Base-by-base conservation (phyloP, 805 yeast genomes). In the Candida boleticola region DNA sequence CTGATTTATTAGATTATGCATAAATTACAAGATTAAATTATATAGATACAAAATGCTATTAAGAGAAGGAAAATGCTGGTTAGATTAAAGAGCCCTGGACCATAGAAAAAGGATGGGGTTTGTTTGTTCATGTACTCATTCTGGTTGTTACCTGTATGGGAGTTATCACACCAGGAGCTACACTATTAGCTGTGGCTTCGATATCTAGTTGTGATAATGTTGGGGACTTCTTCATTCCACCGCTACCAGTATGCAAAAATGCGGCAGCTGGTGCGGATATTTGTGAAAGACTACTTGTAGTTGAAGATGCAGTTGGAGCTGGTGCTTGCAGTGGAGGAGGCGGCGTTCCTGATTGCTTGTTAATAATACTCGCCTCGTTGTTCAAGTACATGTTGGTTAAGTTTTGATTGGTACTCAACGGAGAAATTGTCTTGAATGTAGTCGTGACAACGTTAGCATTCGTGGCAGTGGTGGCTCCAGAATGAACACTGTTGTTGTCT, bases 311-410 rank as follows among this genome's bases (percentile, higher is more conserved):
- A 31, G 35, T 17, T 31, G 19, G 35, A 13, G 9, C 13, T 17
- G 21, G 9, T 16, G 35, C 20, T 19, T 17, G 20, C 16, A 31
- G 9, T 93, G 41, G 95, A 89, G 19, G 56, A 82, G 40, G 71
- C 73, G 34, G 90, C 89, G 64, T 93, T 93, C 54, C 43, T 84
- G 11, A 71, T 90, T 59, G 97, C 98, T 0, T 83, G 92, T 57
- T 88, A n/a, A n/a, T n/a, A n/a, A n/a, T n/a, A 89, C 60, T 93
- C 83, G 5, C 18, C 35, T 31, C 35, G 9, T 5, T 14, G 31
- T 13, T 29, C 5, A 17, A 17, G 35, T 5, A 18, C 13, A 19
- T 39, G 45, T 53, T 49, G 44, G 54, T 46, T 13, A 52, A 18
- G 29, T 55, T 53, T 13, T 43, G 48, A 36, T 55, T 53, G 9